Evolutionary conservation across 129 eudicot species (phyloP).

Genomic region (Helianthus annuus): DNA sequence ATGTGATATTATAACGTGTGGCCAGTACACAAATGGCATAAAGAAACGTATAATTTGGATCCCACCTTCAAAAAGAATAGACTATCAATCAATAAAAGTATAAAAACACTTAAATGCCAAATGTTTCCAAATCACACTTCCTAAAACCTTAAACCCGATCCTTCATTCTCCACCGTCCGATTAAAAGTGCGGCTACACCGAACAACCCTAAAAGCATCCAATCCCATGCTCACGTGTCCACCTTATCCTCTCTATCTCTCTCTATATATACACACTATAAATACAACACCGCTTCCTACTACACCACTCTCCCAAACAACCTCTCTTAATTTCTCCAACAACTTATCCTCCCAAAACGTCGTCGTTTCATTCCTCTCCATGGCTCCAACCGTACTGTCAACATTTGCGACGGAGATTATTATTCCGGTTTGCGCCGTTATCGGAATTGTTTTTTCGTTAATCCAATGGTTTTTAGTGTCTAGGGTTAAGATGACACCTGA

Average conservation of each 20-base stretch:
- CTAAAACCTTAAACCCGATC: not conserved
- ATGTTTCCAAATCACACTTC: not conserved
- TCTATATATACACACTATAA: conserved; percentile 23
- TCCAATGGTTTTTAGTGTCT: conserved; percentile 81
- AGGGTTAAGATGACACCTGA: conserved; percentile 57
- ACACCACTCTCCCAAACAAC: not conserved
- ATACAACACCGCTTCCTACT: conserved; percentile 16
- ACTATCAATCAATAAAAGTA: too few relatives aligned
- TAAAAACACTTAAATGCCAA: not conserved
- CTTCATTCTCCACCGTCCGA: conserved; percentile 19
- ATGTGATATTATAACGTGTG: too few relatives aligned
- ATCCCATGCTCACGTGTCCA: conserved; percentile 24
- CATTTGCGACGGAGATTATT: conserved; percentile 62
- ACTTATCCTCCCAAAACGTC: not conserved
- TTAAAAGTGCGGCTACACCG: conserved; percentile 29
- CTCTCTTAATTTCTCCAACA: too few relatives aligned
- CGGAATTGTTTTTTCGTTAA: conserved; percentile 70
- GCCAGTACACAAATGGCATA: too few relatives aligned
- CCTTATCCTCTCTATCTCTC: conserved; percentile 32
- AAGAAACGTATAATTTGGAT: too few relatives aligned
- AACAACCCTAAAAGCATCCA: conserved; percentile 11
- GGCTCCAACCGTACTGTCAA: conserved; percentile 56
- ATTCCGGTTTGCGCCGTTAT: conserved; percentile 78
- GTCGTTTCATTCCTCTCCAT: conserved; percentile 16
- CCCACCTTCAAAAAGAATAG: too few relatives aligned